phyloP scores from a whole-genome alignment of 2,329 filamentous ascomycete species.

The Tothia fuscella region DNA sequence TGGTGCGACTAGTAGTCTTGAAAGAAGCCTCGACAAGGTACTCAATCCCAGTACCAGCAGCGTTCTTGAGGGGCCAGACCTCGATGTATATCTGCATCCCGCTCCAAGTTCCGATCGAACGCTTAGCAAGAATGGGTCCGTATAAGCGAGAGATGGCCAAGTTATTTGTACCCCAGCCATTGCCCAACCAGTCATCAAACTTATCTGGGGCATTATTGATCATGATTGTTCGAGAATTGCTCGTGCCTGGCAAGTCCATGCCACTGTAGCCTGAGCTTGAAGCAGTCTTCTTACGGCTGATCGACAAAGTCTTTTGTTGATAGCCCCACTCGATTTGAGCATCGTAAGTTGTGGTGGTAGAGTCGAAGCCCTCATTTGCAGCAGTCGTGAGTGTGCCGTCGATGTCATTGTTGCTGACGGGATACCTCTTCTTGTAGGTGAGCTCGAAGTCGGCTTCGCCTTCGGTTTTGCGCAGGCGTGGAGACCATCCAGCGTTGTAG shows the following conservation, averaged over 20 bases:
- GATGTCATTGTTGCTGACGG: constrained; percentile 19
- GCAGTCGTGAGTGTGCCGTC: constrained; percentile 21
- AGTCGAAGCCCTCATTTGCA: constrained; percentile 24
- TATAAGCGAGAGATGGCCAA: not conserved
- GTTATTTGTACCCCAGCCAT: not conserved
- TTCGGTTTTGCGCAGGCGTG: constrained; percentile 27
- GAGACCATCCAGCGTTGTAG: constrained; percentile 25
- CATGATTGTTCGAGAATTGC: constrained; percentile 5
- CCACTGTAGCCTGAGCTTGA: constrained; percentile 17
- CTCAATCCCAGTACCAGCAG: not conserved
- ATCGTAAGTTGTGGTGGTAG: constrained; percentile 19
- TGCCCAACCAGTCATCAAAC: not conserved
- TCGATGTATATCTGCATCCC: constrained; percentile 1
- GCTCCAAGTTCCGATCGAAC: constrained; percentile 2
- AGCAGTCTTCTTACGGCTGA: constrained; percentile 20
- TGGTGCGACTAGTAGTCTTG: not conserved
- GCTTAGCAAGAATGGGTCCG: constrained; percentile 1
- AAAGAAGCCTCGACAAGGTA: constrained; percentile 4
- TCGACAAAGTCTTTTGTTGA: constrained; percentile 25
- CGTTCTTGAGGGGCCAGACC: constrained; percentile 2
- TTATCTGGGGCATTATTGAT: constrained; percentile 2
- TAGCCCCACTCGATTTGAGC: constrained; percentile 28
- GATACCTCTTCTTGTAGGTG: constrained; percentile 30
- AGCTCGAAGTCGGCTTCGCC: constrained; percentile 23
- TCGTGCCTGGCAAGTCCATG: constrained; percentile 17